These are phyloP conservation scores for Botrytis sinoallii DNA, from an alignment of 2,329 filamentous ascomycete species.

Conservation along the genomic window DNA sequence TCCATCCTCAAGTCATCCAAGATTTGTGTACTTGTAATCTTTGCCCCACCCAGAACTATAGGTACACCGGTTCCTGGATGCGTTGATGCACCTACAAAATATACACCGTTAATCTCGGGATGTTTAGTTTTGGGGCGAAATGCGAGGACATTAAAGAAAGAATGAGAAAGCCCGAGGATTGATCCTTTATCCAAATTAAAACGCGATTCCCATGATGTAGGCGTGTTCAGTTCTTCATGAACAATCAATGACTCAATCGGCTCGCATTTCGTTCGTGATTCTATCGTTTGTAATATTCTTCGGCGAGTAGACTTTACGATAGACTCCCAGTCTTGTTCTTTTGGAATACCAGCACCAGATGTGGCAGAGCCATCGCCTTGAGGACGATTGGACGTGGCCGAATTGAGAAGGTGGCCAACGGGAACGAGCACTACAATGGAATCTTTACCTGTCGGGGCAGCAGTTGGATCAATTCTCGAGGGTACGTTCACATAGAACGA, in stretches of 20 bases:
- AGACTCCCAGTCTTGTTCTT: slow-evolving; percentile 56
- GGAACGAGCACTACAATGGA: slow-evolving; percentile 68
- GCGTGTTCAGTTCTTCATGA: slow-evolving; percentile 65
- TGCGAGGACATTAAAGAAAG: slow-evolving; percentile 69
- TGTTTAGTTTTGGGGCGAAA: slow-evolving; percentile 58
- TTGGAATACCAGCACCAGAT: slow-evolving; percentile 34
- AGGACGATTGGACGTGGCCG: slow-evolving; percentile 36
- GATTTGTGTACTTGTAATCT: slow-evolving; percentile 56
- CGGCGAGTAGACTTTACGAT: slow-evolving; percentile 58
- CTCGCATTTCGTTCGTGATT: slow-evolving; percentile 55
- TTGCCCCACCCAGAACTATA: slow-evolving; percentile 67
- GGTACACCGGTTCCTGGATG: slow-evolving; percentile 76
- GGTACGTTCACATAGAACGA: slow-evolving; percentile 79
- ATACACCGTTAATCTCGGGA: slow-evolving; percentile 47
- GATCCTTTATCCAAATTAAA: slow-evolving; percentile 76
- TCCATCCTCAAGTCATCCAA: slow-evolving; percentile 35
- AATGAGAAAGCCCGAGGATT: slow-evolving; percentile 69
- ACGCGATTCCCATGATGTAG: slow-evolving; percentile 58
- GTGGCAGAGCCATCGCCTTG: slow-evolving; percentile 27
- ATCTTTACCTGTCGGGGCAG: slow-evolving; percentile 64
- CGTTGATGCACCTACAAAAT: slow-evolving; percentile 73
- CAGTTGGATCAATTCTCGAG: slow-evolving; percentile 63
- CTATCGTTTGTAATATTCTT: slow-evolving; percentile 60
- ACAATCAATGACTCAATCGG: slow-evolving; percentile 39
- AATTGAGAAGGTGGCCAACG: slow-evolving; percentile 62